Conservation (phyloP, 1,284 basidiomycete genomes). For the Moesziomyces globuligerus region DNA sequence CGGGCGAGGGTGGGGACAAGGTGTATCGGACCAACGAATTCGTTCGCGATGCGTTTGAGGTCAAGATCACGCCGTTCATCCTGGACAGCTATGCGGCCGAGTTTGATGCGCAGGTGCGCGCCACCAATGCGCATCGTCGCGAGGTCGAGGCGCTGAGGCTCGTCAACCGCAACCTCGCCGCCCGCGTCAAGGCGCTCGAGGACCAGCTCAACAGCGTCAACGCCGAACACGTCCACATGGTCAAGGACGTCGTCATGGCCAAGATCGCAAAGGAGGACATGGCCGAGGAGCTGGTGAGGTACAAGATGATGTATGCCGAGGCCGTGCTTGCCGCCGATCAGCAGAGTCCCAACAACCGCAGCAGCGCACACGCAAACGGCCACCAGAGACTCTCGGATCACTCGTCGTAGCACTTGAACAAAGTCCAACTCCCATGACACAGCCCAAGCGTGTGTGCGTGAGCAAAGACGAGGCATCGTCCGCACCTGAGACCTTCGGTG, state of each 20-base stretch:
- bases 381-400: background rate
- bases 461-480: too few relatives aligned
- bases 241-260: slow-evolving; percentile 62
- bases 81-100: slow-evolving; percentile 62
- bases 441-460: too few relatives aligned
- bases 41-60: slow-evolving; percentile 59
- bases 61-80: slow-evolving; percentile 60
- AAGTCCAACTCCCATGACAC: background rate
- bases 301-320: slow-evolving; percentile 65
- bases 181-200: slow-evolving; percentile 60
- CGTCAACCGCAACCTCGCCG: slow-evolving; percentile 63
- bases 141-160: slow-evolving; percentile 63
- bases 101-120: slow-evolving; percentile 60
- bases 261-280: slow-evolving; percentile 66
- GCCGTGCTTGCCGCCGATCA: slow-evolving; percentile 50
- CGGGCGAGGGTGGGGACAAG: background rate
- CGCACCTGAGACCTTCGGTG: too few relatives aligned
- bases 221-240: slow-evolving; percentile 64
- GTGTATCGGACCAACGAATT: slow-evolving; percentile 51
- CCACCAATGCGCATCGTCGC: slow-evolving; percentile 58
- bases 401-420: background rate
- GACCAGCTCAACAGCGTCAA: slow-evolving; percentile 55
- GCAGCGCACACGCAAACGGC: slow-evolving; percentile 13
- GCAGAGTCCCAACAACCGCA: slow-evolving; percentile 27
- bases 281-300: slow-evolving; percentile 63